Percentiles rank a stretch among this genome's conserved stretches.
These are phyloP conservation scores for Mikania micrantha DNA, from an alignment of 129 eudicot species.

Conservation along the genomic window DNA sequence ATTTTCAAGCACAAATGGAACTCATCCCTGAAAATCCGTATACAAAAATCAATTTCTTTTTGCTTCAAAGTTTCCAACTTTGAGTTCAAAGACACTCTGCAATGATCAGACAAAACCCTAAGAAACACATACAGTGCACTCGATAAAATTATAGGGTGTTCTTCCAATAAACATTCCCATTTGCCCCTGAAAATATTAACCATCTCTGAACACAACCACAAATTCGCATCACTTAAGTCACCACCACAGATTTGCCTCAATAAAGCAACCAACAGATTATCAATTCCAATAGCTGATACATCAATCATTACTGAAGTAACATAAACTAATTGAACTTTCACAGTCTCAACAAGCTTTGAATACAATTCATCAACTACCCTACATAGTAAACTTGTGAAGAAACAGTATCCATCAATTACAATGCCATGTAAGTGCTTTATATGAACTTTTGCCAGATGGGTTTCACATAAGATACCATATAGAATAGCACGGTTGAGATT, in stretches of 20 bases:
- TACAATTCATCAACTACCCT: conserved; percentile 49
- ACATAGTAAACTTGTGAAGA: conserved; percentile 38
- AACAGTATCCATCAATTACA: conserved; percentile 52
- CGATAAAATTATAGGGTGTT: conserved; percentile 46
- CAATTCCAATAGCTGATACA: conserved; percentile 46
- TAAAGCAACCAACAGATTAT: conserved; percentile 49
- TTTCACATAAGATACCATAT: conserved; percentile 49
- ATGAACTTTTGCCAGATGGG: conserved; percentile 43
- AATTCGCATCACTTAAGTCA: conserved; percentile 51
- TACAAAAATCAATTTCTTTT: conserved; percentile 57
- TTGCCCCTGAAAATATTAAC: conserved; percentile 31
- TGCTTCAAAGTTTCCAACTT: conserved; percentile 40
- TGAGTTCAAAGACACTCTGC: conserved; percentile 25
- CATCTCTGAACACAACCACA: conserved; percentile 68
- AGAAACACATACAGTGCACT: conserved; percentile 60
- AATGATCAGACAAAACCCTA: conserved; percentile 64
- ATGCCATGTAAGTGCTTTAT: conserved; percentile 70
- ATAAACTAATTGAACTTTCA: conserved; percentile 50
- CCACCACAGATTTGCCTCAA: conserved; percentile 68
- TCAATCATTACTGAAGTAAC: conserved; percentile 40
- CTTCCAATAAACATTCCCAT: conserved; percentile 56
- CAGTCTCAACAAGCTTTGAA: conserved; percentile 40
- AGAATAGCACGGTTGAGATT: conserved; percentile 48
- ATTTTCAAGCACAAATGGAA: conserved; percentile 61
- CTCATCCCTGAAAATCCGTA: conserved; percentile 50